phyloP scores from a whole-genome alignment of 352 stramenopile species.

The Aphanomyces cochlioides region DNA sequence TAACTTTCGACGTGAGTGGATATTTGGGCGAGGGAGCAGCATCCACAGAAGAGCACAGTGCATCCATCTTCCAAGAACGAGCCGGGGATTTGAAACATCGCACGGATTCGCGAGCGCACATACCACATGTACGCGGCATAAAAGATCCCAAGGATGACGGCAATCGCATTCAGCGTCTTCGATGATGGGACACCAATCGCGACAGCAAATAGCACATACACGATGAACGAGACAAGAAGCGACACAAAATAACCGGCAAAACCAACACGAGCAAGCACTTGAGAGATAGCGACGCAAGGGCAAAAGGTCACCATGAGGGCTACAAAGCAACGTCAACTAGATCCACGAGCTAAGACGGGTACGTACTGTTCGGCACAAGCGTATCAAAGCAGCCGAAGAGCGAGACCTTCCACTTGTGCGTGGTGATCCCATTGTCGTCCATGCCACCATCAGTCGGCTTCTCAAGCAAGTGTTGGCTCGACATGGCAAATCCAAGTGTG shows the following conservation, averaged over 20 bases:
- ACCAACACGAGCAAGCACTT: conserved; percentile 19
- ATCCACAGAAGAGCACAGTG: conserved; percentile 39
- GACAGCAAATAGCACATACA: conserved; percentile 7
- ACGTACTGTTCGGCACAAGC: conserved; percentile 59
- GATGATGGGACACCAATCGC: background rate
- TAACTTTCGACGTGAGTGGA: conserved; percentile 48
- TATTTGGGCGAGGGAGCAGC: conserved; percentile 50
- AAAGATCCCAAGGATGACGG: background rate
- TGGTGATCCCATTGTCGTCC: conserved; percentile 51
- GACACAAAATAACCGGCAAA: conserved; percentile 3
- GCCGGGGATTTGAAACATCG: conserved; percentile 52
- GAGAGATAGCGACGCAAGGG: conserved; percentile 18
- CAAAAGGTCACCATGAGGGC: conserved; percentile 15
- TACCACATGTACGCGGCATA: conserved; percentile 2
- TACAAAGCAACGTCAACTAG: background rate
- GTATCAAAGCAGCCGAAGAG: conserved; percentile 72
- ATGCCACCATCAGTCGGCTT: conserved; percentile 4
- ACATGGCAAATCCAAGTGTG: conserved; percentile 3
- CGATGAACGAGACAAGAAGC: conserved; percentile 1
- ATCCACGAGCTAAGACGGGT: background rate
- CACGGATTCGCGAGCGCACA: conserved; percentile 37
- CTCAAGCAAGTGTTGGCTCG: conserved; percentile 4
- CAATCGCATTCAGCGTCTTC: background rate
- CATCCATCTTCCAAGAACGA: conserved; percentile 41
- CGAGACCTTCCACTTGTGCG: conserved; percentile 66